phyloP scores from a whole-genome alignment of 169 alveolate species.

The Plasmodium billcollinsi region DNA sequence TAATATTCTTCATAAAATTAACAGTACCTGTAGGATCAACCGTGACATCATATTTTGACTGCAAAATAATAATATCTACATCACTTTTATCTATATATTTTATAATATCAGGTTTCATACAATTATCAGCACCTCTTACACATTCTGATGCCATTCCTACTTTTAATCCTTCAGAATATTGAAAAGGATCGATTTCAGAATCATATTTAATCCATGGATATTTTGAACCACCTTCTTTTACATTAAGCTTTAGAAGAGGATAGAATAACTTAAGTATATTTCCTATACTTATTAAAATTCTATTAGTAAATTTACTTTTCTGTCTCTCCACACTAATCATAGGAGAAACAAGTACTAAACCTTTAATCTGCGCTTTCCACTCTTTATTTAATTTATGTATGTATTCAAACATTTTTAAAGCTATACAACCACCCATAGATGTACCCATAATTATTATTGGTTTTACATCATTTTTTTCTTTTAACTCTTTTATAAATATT shows the following conservation, averaged over 20 bases:
- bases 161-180: constrained; percentile 27
- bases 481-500: constrained; percentile 68
- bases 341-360: constrained; percentile 36
- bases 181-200: constrained; percentile 41
- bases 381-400: constrained; percentile 32
- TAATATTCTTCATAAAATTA: constrained; percentile 21
- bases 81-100: constrained; percentile 48
- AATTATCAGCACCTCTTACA: constrained; percentile 50
- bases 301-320: constrained; percentile 40
- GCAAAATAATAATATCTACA: constrained; percentile 41
- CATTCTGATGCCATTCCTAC: constrained; percentile 31
- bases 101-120: constrained; percentile 15
- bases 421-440: constrained; percentile 73
- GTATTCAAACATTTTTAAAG: constrained; percentile 33
- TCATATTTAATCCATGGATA: constrained; percentile 55
- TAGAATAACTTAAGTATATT: constrained; percentile 1
- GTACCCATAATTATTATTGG: constrained; percentile 65
- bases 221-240: not conserved
- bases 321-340: constrained; percentile 59
- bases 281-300: constrained; percentile 20
- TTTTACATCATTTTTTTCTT: constrained; percentile 46
- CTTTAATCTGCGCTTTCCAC: constrained; percentile 40
- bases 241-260: too few relatives aligned
- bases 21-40: constrained; percentile 64
- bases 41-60: constrained; percentile 41